Base-by-base conservation (phyloP, 2,329 filamentous ascomycete genomes). In the Fusarium poae region DNA sequence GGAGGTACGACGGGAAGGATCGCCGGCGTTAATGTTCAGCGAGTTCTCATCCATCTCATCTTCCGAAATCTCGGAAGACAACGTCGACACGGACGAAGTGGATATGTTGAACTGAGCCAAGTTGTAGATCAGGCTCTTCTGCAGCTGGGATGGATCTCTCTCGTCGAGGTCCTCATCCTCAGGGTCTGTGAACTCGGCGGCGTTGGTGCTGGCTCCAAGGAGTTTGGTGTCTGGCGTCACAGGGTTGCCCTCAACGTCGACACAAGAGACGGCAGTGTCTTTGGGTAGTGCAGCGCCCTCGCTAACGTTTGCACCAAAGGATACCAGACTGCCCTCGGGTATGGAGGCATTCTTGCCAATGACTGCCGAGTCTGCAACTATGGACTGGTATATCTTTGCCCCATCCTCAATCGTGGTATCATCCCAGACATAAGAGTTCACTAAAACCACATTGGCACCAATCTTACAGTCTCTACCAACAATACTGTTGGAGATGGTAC, bases 341-440 rank as follows among this genome's bases (percentile, higher is more conserved):
- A 98, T 82, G 9, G 79, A 86, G 74, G 90, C 92, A 55, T 87
- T 86, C 72, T 89, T 90, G 23, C 94, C 94, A 57, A 99, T 81
- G 2, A 85, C 82, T 20, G 86, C 91, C 46, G 88, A 87, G 72
- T 90, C 89, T 6, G 92, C 96, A 55, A 99, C 82, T 42, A 99
- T 88, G 3, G 93, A 90, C 68, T 89, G 86, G 11, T 86, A 84
- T 48, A 99, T 82, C 25, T 86, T 86, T 18, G 91, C 85, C 21
- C 89, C 90, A 75, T 97, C 93, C 2, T 89, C 91, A 70, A 99
- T 88, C 7, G 86, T 86, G 0, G 89, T 89, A 72, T 94, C 88
- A 72, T 97, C 93, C 94, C 95, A 98, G 67, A 99, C 88, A 73
- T 93, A 95, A 23, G 92, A 91, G 71, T 93, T 86, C 48, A 92